phyloP scores from a whole-genome alignment of 306 rosid genomes.

The Casuarina cunninghamiana region DNA sequence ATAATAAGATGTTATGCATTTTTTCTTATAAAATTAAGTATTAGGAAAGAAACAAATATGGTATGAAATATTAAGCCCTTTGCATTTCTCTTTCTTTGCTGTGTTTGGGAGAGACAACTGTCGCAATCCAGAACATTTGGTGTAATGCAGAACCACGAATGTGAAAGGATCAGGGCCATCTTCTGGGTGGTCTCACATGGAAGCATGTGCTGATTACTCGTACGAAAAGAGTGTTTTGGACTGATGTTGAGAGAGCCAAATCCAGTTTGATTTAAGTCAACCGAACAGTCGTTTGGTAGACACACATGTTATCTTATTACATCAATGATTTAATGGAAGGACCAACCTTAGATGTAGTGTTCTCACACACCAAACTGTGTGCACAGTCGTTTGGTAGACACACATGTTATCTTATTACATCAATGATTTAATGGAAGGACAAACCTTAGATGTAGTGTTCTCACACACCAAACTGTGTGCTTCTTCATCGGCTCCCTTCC shows the following conservation, averaged over 20 bases:
- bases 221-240: conserved; percentile 61
- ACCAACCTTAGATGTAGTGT: not conserved
- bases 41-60: no score
- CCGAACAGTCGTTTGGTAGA: conserved; percentile 29
- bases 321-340: conserved; percentile 9
- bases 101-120: conserved; percentile 7
- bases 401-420: conserved; percentile 12
- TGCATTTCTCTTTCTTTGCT: conserved; percentile 1
- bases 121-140: conserved; percentile 28
- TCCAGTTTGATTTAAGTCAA: conserved; percentile 49
- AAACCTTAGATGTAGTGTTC: not conserved
- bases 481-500: not conserved
- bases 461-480: not conserved
- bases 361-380: conserved; percentile 5
- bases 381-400: conserved; percentile 23
- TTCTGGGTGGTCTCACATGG: conserved; percentile 53
- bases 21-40: no score
- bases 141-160: not conserved
- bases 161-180: conserved; percentile 30
- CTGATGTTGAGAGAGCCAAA: conserved; percentile 44
- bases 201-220: conserved; percentile 55
- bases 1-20: no score
- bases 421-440: conserved; percentile 1
- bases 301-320: conserved; percentile 5
- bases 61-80: no score